Evolutionary conservation across 1,139 yeast genomes (phyloP).

Genomic region (Protomyces inundatus): DNA sequence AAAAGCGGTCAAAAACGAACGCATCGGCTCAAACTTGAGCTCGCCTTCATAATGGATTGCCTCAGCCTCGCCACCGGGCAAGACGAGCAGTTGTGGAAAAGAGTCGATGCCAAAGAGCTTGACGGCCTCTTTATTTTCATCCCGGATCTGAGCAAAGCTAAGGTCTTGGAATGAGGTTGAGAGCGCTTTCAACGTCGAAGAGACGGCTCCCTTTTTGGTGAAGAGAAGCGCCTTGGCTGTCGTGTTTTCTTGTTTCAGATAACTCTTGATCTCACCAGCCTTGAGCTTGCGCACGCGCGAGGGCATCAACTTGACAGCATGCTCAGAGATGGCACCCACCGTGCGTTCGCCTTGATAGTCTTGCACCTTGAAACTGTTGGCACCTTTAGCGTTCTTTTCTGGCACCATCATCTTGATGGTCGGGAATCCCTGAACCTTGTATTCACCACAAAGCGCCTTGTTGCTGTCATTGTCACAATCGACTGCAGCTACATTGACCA

Average conservation of each 20-base stretch:
- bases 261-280: background rate
- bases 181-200: slow-evolving; percentile 12
- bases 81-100: slow-evolving; percentile 1
- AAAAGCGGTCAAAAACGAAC: background rate
- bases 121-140: background rate
- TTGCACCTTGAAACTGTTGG: background rate
- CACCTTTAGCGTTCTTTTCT: background rate
- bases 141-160: slow-evolving; percentile 13
- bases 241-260: background rate
- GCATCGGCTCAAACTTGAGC: slow-evolving; percentile 1
- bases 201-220: slow-evolving; percentile 14
- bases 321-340: slow-evolving; percentile 12
- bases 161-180: slow-evolving; percentile 6
- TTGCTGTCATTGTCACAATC: slow-evolving; percentile 27
- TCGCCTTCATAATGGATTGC: background rate
- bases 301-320: slow-evolving; percentile 4
- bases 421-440: slow-evolving; percentile 74
- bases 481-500: slow-evolving; percentile 40
- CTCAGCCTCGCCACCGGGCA: slow-evolving; percentile 4
- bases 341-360: slow-evolving; percentile 27
- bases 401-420: slow-evolving; percentile 59
- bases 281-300: slow-evolving; percentile 2
- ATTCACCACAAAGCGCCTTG: slow-evolving; percentile 18
- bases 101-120: background rate
- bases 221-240: slow-evolving; percentile 11